These are phyloP conservation scores for Vanderwaltozyma tropicalis DNA, from an alignment of 805 yeast genomes.

Conservation along the genomic window DNA sequence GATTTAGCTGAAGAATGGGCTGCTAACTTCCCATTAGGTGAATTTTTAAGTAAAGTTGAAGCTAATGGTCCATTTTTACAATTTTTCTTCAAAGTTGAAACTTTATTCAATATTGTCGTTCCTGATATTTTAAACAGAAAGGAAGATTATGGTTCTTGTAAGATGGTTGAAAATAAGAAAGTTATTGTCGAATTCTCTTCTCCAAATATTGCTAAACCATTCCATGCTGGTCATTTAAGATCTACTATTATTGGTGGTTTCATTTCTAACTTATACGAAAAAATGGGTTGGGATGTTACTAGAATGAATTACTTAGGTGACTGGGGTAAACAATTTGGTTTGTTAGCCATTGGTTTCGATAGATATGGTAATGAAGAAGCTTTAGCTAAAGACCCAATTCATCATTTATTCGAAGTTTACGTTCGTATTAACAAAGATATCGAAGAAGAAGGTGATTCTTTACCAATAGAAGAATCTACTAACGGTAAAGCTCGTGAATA, in stretches of 20 bases:
- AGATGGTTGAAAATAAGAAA: slow-evolving; percentile 62
- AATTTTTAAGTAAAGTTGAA: slow-evolving; percentile 55
- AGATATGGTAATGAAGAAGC: slow-evolving; percentile 73
- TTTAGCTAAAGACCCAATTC: slow-evolving; percentile 70
- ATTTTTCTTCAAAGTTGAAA: slow-evolving; percentile 63
- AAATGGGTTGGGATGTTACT: slow-evolving; percentile 82
- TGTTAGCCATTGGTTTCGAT: slow-evolving; percentile 85
- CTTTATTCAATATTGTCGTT: slow-evolving; percentile 58
- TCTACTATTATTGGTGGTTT: slow-evolving; percentile 97
- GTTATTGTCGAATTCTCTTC: slow-evolving; percentile 85
- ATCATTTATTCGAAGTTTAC: slow-evolving; percentile 89
- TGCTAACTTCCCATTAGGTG: slow-evolving; percentile 59
- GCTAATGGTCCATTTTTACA: slow-evolving; percentile 89
- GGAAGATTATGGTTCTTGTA: slow-evolving; percentile 58
- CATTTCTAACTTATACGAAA: slow-evolving; percentile 79
- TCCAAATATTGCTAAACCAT: slow-evolving; percentile 98
- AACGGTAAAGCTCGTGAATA: slow-evolving; percentile 79
- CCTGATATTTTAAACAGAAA: slow-evolving; percentile 56
- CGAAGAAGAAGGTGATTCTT: slow-evolving; percentile 41
- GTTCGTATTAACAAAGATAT: slow-evolving; percentile 78
- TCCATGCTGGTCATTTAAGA: slow-evolving; percentile 98
- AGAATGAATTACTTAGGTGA: slow-evolving; percentile 95
- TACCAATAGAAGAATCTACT: slow-evolving; percentile 41
- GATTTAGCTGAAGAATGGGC: slow-evolving; percentile 71
- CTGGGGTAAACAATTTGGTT: slow-evolving; percentile 99